These are phyloP conservation scores for Aureoboletus auriporus DNA, from an alignment of 768 basidiomycete species.

Conservation along the genomic window DNA sequence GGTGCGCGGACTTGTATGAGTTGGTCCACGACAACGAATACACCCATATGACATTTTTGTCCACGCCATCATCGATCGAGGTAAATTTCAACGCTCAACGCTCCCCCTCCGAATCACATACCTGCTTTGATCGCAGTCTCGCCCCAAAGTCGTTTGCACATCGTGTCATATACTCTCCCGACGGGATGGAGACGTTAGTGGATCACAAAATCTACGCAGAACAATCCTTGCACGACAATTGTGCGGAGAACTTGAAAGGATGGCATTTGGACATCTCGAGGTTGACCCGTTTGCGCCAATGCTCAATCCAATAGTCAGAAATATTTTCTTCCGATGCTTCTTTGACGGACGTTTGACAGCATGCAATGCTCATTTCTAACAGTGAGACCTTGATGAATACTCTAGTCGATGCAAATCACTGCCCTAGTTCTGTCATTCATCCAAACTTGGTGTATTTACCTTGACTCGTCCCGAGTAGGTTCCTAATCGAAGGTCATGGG, in stretches of 20 bases:
- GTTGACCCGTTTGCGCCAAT: constrained; percentile 45
- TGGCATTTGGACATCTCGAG: constrained; percentile 67
- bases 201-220: constrained; percentile 69
- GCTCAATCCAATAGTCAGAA: constrained; percentile 49
- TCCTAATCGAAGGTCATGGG: constrained; percentile 71
- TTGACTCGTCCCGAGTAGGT: constrained; percentile 46
- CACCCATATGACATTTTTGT: too few relatives aligned
- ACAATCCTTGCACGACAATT: constrained; percentile 51
- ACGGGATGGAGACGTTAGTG: constrained; percentile 85
- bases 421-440: constrained; percentile 82
- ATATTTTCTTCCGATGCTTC: constrained; percentile 26
- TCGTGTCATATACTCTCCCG: constrained; percentile 70
- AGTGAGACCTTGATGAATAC: constrained; percentile 67
- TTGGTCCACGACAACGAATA: too few relatives aligned
- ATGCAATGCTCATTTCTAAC: constrained; percentile 51
- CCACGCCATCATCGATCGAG: too few relatives aligned
- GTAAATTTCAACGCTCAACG: too few relatives aligned
- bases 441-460: neutral
- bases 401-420: constrained; percentile 89
- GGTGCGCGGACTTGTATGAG: too few relatives aligned
- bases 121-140: constrained; percentile 87
- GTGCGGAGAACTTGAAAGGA: constrained; percentile 25
- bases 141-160: constrained; percentile 70
- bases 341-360: constrained; percentile 34
- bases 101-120: too few relatives aligned